Percentiles rank a stretch among this genome's conserved stretches.
Evolutionary conservation across 768 basidiomycete species (phyloP).

Genomic region (Lactarius tabidus): DNA sequence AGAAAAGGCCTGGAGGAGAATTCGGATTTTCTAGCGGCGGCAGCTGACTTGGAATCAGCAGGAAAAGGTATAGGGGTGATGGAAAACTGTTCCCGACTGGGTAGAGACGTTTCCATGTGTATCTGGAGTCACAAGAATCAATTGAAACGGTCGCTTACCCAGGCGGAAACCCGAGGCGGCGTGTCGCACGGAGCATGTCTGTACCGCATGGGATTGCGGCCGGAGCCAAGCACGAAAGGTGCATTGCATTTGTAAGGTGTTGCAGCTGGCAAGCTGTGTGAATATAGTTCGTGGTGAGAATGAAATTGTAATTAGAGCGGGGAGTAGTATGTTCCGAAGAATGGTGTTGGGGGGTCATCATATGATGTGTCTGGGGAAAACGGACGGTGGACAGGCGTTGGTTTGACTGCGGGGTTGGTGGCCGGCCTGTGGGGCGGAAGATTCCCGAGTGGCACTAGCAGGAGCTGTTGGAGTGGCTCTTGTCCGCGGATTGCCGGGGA

Average conservation of each 20-base stretch:
- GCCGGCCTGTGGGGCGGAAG: not conserved
- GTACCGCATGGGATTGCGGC: constrained; percentile 8
- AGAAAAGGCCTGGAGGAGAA: not conserved
- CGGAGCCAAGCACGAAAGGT: constrained; percentile 8
- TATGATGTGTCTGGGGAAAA: constrained; percentile 20
- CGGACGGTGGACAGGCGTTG: not conserved
- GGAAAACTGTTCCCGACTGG: not conserved
- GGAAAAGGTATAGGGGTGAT: not conserved
- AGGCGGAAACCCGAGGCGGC: constrained; percentile 1
- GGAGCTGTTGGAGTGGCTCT: not conserved
- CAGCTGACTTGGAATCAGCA: not conserved
- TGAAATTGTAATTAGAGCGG: not conserved
- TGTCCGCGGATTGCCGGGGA: constrained; percentile 13
- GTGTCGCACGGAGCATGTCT: constrained; percentile 1
- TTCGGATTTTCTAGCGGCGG: not conserved
- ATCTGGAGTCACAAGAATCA: not conserved
- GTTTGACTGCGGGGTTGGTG: constrained; percentile 2
- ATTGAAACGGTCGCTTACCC: not conserved
- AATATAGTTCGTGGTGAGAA: too few species aligned
- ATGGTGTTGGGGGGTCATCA: constrained; percentile 3
- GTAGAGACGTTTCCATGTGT: constrained; percentile 4
- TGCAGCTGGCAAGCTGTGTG: not conserved
- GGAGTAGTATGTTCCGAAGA: constrained; percentile 7
- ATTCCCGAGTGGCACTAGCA: constrained; percentile 7
- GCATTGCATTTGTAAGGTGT: not conserved